phyloP scores from a whole-genome alignment of 352 stramenopile genomes.

The Phytopythium cucurbitacearum region DNA sequence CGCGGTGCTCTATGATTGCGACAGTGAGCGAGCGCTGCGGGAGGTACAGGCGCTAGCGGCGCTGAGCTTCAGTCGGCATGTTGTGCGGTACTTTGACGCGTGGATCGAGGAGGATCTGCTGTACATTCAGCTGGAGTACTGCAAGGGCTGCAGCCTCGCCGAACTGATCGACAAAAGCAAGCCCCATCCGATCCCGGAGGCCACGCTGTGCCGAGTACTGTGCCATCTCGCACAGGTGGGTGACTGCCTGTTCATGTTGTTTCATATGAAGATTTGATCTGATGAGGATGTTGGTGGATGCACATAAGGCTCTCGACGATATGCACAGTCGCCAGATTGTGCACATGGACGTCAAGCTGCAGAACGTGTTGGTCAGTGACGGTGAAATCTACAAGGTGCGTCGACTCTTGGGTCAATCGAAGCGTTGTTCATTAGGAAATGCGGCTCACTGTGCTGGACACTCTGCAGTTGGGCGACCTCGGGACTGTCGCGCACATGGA shows the following conservation, averaged over 20 bases:
- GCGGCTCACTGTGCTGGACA: not conserved
- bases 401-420: not conserved
- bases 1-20: not conserved
- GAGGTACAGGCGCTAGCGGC: constrained; percentile 84
- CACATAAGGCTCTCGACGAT: constrained; percentile 53
- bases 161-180: constrained; percentile 61
- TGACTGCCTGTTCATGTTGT: not conserved
- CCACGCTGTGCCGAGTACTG: constrained; percentile 68
- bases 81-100: constrained; percentile 85
- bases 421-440: not conserved
- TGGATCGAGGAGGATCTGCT: constrained; percentile 88
- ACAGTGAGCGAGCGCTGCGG: constrained; percentile 64
- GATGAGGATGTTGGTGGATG: not conserved
- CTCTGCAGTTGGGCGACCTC: constrained; percentile 56
- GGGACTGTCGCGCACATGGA: constrained; percentile 78
- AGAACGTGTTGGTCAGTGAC: constrained; percentile 67
- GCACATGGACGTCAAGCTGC: constrained; percentile 87
- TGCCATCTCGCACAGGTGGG: constrained; percentile 67
- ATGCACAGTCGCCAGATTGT: constrained; percentile 84
- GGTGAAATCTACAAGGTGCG: constrained; percentile 73
- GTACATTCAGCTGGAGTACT: constrained; percentile 85
- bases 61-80: constrained; percentile 66
- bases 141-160: constrained; percentile 58
- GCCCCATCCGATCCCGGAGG: constrained; percentile 63
- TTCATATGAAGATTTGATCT: not conserved